A percentile compares a stretch with the other conserved stretches of the same genome.
Evolutionary conservation across 352 stramenopile species (phyloP).

Genomic region (Achlya hypogyna): DNA sequence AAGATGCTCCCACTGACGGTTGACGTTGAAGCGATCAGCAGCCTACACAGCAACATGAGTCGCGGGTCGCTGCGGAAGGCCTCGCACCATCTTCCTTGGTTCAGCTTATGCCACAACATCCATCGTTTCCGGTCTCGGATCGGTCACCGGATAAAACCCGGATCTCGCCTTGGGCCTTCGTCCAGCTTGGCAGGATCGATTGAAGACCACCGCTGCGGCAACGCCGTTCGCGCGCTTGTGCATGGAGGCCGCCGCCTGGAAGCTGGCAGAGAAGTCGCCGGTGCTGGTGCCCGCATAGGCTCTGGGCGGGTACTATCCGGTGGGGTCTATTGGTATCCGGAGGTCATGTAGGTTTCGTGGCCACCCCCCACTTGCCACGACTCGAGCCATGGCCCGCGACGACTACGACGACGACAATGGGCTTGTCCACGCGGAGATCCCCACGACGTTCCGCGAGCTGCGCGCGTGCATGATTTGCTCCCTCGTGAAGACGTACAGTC

Average conservation of each 20-base stretch:
- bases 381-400: slow-evolving; percentile 3
- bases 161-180: too few species aligned
- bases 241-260: too few species aligned
- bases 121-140: too few species aligned
- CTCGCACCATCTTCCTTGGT: slow-evolving; percentile 1
- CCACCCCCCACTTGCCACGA: background rate
- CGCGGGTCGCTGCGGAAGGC: background rate
- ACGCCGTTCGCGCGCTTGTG: too few species aligned
- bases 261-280: too few species aligned
- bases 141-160: too few species aligned
- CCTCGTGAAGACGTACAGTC: slow-evolving; percentile 83
- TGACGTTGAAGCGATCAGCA: slow-evolving; percentile 86
- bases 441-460: slow-evolving; percentile 81
- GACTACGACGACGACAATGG: slow-evolving; percentile 75
- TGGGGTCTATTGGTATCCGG: background rate
- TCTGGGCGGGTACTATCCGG: too few species aligned
- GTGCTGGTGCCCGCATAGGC: too few species aligned
- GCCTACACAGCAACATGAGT: slow-evolving; percentile 30
- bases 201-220: too few species aligned
- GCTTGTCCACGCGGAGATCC: slow-evolving; percentile 78
- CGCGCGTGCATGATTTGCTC: slow-evolving; percentile 85
- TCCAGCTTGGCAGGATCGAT: too few species aligned
- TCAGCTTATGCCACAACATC: background rate
- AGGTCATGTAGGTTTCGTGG: background rate
- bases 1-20: slow-evolving; percentile 90